Evolutionary conservation across 2,329 filamentous ascomycete species (phyloP), one percentile per base, ranked within the genome.

Genomic region (Colletotrichum orchidophilum): DNA sequence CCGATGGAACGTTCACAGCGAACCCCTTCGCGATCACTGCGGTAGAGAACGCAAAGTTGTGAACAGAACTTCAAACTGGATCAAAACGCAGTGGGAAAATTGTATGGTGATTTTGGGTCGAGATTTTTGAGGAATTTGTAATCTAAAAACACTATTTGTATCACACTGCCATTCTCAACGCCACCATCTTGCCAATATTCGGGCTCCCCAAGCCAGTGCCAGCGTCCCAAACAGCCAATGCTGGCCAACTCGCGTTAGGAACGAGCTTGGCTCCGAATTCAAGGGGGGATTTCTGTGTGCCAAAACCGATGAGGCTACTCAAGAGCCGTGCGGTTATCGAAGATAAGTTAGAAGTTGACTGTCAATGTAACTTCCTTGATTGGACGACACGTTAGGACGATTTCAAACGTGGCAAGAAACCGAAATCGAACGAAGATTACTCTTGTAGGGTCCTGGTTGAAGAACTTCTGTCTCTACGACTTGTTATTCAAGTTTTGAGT

Each of bases 131-230:
- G 21, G 9, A 9, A 18, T 46, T 46, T 46, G 39, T 46, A 46
- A 8, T 46, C 39, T 46, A 21, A 21, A 46, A 46, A 3, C 18
- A 21, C 5, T 9, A 46, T 8, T 4, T 3, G 4, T 18, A 46
- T 46, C 39, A 54, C 60, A 61, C 55, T 13, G 65, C 50, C 70
- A 72, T 69, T 9, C 66, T 61, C 13, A 61, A 59, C 62, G 57
- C 52, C 3, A 71, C 9, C 13, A 86, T 73, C 54, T 77, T 77
- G 29, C 79, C 75, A 61, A 85, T 86, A 53, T 82, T 74, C 0
- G 86, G 86, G 1, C 84, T 85, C 6, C 86, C 86, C 9, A 82
- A 77, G 0, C 86, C 86, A 3, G 80, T 81, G 13, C 76, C 75
- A 7, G 80, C 80, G 63, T 83, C 81, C 81, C 81, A 83, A 18